Percentiles rank a stretch among this genome's conserved stretches.
phyloP scores from a whole-genome alignment of 225 moss, liverwort and hornwort species.

The Marchantia paleacea region DNA sequence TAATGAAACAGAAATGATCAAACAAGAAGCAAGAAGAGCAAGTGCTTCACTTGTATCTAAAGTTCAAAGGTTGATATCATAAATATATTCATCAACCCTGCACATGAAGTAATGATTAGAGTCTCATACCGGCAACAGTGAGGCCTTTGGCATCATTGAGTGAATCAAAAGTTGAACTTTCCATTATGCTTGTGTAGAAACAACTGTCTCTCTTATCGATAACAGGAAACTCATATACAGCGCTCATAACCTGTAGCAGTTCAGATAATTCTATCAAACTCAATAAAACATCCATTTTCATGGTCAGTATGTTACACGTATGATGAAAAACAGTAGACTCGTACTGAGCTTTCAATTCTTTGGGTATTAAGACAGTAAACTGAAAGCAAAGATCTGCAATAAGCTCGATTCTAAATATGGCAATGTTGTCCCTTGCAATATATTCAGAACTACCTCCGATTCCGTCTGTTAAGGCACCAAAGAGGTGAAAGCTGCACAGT shows the following conservation, averaged over 20 bases:
- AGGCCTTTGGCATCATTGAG: constrained; percentile 31
- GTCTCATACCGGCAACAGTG: constrained; percentile 41
- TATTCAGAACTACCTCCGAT: no score
- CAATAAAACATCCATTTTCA: no score
- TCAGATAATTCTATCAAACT: not conserved
- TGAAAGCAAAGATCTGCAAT: no score
- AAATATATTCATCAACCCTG: not conserved
- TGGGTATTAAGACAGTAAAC: no score
- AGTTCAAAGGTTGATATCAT: not conserved
- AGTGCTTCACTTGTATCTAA: not conserved
- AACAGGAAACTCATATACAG: constrained; percentile 46
- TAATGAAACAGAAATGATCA: not conserved
- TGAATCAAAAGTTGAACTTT: constrained; percentile 29
- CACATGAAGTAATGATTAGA: not conserved
- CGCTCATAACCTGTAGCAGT: constrained; percentile 38
- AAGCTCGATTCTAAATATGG: no score
- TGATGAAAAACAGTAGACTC: no score
- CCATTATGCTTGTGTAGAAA: constrained; percentile 44
- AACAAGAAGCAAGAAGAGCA: not conserved
- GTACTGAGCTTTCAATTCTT: no score
- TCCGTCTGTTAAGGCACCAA: no score
- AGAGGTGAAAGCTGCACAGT: not conserved
- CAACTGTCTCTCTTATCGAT: constrained; percentile 50
- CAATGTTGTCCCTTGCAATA: no score
- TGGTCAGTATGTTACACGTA: no score